These are phyloP conservation scores for Puccinia triticina DNA, from an alignment of 1,284 basidiomycete genomes.

Conservation along the genomic window DNA sequence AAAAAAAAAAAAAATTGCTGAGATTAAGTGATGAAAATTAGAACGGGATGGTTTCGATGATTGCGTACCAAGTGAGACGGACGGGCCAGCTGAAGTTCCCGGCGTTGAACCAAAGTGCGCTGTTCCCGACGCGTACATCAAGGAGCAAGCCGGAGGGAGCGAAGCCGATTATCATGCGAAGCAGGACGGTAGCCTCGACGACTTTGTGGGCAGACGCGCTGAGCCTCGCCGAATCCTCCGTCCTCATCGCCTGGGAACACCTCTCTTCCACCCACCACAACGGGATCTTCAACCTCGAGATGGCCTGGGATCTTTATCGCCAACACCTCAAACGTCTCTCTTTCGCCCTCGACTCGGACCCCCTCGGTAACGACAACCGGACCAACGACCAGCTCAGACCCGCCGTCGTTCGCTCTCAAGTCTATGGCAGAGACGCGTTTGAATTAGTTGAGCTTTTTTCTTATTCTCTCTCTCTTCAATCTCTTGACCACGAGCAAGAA, in stretches of 20 bases:
- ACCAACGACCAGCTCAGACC: neutral
- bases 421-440: slow-evolving; percentile 43
- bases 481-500: neutral
- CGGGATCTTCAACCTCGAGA: slow-evolving; percentile 47
- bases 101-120: neutral
- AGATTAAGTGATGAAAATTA: neutral
- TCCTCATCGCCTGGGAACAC: slow-evolving; percentile 40
- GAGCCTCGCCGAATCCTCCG: slow-evolving; percentile 14
- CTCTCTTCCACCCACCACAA: slow-evolving; percentile 11
- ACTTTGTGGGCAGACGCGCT: slow-evolving; percentile 12
- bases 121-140: neutral
- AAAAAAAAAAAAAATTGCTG: too few species aligned
- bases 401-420: slow-evolving; percentile 17
- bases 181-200: neutral
- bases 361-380: neutral
- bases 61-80: neutral
- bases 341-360: neutral
- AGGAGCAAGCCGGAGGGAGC: neutral
- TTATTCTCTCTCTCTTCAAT: neutral
- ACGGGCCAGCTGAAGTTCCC: slow-evolving; percentile 3
- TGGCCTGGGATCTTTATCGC: slow-evolving; percentile 45
- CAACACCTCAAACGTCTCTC: slow-evolving; percentile 31
- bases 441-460: slow-evolving; percentile 27
- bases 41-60: slow-evolving; percentile 21
- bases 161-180: neutral